Percentiles rank a stretch among this genome's conserved stretches.
phyloP scores from a whole-genome alignment of 83 land plant genomes.

The Diphasiastrum complanatum region DNA sequence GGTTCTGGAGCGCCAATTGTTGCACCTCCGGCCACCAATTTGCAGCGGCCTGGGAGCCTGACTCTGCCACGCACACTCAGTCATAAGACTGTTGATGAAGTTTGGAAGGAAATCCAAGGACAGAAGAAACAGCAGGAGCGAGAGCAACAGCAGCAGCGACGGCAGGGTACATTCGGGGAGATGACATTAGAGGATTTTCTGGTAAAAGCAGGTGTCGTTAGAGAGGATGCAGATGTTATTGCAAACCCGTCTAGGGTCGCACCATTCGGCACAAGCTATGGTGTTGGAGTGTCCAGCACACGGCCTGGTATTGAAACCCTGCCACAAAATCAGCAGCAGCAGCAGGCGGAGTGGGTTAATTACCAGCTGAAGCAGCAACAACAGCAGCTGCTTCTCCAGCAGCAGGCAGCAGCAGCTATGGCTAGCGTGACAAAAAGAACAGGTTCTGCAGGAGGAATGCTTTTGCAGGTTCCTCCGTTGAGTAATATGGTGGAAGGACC shows the following conservation, averaged over 20 bases:
- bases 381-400: constrained; percentile 34
- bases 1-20: neutral
- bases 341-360: constrained; percentile 20
- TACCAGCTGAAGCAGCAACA: constrained; percentile 28
- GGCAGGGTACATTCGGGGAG: constrained; percentile 66
- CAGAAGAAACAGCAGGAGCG: constrained; percentile 1
- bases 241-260: constrained; percentile 16
- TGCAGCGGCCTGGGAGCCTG: constrained; percentile 62
- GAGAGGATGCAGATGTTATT: constrained; percentile 38
- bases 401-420: constrained; percentile 21
- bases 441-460: too few species aligned
- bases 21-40: neutral
- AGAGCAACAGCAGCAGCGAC: constrained; percentile 24
- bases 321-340: constrained; percentile 26
- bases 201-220: constrained; percentile 69
- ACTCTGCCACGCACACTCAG: constrained; percentile 57
- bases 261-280: constrained; percentile 13
- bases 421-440: too few species aligned
- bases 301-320: constrained; percentile 14
- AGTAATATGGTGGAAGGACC: neutral
- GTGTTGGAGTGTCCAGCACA: neutral
- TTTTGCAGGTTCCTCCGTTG: too few species aligned
- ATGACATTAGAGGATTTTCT: constrained; percentile 81
- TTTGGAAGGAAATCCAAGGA: constrained; percentile 58
- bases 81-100: constrained; percentile 72